Conservation (phyloP, 2,329 filamentous ascomycete species). For the Cordyceps cicadae region DNA sequence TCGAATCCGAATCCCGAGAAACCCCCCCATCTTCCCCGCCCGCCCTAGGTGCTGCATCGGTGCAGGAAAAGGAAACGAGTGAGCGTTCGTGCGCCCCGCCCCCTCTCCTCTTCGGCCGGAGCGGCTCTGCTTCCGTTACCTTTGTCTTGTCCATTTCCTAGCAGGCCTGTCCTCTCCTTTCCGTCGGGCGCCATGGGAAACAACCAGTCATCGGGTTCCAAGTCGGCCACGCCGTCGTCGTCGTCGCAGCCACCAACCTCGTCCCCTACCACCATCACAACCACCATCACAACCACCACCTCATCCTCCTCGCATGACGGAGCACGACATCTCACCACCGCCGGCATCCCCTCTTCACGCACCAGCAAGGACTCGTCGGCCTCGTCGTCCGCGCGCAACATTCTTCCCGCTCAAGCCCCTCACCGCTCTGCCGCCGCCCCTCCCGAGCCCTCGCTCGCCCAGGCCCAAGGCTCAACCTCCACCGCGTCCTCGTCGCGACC, state of each 20-base stretch:
- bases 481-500: conserved; percentile 31
- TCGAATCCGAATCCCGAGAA: background rate
- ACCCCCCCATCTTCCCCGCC: conserved; percentile 5
- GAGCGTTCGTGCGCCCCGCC: background rate
- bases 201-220: conserved; percentile 30
- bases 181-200: conserved; percentile 25
- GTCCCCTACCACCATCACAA: background rate
- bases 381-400: conserved; percentile 36
- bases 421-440: conserved; percentile 51
- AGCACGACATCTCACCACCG: background rate
- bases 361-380: conserved; percentile 17
- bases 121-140: background rate
- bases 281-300: no score
- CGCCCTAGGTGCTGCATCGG: background rate
- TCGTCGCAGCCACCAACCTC: conserved; percentile 8
- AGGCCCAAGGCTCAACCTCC: conserved; percentile 49
- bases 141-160: background rate
- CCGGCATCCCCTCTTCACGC: background rate
- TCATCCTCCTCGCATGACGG: background rate
- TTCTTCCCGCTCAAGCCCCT: conserved; percentile 46
- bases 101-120: background rate
- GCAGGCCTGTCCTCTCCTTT: background rate
- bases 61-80: background rate
- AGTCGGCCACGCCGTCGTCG: conserved; percentile 25
- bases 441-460: conserved; percentile 53